Percentiles rank a stretch among this genome's conserved stretches.
Conservation (phyloP, 345 rosid species). For the Citrus sp. region DNA sequence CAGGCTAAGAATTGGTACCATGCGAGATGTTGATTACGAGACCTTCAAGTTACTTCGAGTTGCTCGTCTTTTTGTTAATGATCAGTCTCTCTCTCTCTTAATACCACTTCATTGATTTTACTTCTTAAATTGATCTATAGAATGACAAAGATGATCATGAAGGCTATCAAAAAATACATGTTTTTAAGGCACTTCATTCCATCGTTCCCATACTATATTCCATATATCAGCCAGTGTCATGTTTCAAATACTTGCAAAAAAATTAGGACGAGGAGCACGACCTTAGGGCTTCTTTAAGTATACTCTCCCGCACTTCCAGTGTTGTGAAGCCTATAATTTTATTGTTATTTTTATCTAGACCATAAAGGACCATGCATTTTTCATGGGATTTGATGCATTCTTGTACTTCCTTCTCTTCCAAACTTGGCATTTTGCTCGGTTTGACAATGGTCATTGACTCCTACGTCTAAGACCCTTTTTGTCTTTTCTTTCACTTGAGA, state of each 20-base stretch:
- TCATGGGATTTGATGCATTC: background rate
- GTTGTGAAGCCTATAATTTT: background rate
- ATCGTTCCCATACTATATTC: background rate
- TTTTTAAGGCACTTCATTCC: too few species aligned
- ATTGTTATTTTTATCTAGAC: too few species aligned
- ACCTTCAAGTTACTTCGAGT: conserved; percentile 94
- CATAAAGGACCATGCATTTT: background rate
- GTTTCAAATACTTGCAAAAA: background rate
- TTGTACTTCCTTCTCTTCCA: background rate
- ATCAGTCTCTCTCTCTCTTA: background rate
- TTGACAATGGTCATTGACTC: conserved; percentile 4
- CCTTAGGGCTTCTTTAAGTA: background rate
- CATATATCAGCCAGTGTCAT: background rate
- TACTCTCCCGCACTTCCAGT: background rate
- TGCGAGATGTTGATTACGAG: conserved; percentile 93
- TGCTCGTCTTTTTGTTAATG: background rate
- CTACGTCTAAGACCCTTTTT: conserved; percentile 14
- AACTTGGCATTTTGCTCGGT: background rate
- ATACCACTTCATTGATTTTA: too few species aligned
- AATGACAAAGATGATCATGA: too few species aligned
- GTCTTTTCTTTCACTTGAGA: conserved; percentile 46
- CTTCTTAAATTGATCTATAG: too few species aligned
- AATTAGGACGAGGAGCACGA: background rate
- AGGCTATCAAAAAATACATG: too few species aligned
- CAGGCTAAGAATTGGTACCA: conserved; percentile 78